Conservation (phyloP, 352 stramenopile genomes). For the Globisporangium barbulae region DNA sequence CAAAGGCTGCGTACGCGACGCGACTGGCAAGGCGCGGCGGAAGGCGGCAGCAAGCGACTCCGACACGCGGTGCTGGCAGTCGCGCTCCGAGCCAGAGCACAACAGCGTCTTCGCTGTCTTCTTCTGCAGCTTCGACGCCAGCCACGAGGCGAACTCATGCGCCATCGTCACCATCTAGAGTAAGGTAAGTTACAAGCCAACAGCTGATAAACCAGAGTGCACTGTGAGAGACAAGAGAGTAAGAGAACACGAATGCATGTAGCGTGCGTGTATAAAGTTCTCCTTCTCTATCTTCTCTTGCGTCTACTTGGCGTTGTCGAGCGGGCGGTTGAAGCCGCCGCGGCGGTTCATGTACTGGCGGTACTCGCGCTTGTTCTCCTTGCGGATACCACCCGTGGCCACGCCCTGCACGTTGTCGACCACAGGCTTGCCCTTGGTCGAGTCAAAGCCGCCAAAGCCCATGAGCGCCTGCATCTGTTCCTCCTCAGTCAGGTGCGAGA, state of each 20-base stretch:
- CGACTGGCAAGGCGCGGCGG: slow-evolving; percentile 55
- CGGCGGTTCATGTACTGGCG: slow-evolving; percentile 98
- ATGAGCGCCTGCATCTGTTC: slow-evolving; percentile 85
- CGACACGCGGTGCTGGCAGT: slow-evolving; percentile 13
- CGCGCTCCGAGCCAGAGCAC: slow-evolving; percentile 1
- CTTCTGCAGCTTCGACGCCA: slow-evolving; percentile 1
- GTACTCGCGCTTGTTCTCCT: slow-evolving; percentile 94
- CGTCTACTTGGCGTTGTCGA: slow-evolving; percentile 70
- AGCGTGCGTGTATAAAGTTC: neutral
- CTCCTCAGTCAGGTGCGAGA: slow-evolving; percentile 54
- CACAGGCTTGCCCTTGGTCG: slow-evolving; percentile 92
- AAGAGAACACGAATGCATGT: neutral
- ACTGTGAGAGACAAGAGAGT: neutral
- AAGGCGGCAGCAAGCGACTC: slow-evolving; percentile 36
- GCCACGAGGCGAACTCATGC: slow-evolving; percentile 3
- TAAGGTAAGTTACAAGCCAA: neutral
- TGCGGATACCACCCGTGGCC: slow-evolving; percentile 76
- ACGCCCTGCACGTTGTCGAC: slow-evolving; percentile 88
- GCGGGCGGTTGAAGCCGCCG: slow-evolving; percentile 92
- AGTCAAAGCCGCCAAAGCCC: slow-evolving; percentile 90
- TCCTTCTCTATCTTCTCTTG: neutral
- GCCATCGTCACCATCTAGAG: slow-evolving; percentile 1
- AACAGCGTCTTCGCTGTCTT: neutral
- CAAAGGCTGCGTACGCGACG: slow-evolving; percentile 49
- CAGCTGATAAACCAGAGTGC: neutral